phyloP scores from a whole-genome alignment of 768 basidiomycete species.

The Tricholoma bakamatsutake region DNA sequence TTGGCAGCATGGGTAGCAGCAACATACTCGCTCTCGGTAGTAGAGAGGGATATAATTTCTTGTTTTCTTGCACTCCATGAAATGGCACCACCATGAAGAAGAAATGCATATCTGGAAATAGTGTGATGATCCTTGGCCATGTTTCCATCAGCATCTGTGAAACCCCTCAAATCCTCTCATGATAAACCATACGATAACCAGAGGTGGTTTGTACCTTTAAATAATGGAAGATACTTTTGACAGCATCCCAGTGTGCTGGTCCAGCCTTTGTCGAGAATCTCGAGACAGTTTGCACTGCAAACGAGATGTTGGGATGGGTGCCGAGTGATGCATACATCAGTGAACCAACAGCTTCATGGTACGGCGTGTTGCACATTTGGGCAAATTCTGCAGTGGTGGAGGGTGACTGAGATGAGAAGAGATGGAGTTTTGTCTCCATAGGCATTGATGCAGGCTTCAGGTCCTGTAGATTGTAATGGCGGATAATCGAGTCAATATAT shows the following conservation, averaged over 20 bases:
- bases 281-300: too few species aligned
- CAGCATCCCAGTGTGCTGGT: slow-evolving; percentile 1
- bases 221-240: neutral
- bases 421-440: slow-evolving; percentile 13
- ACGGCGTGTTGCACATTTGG: too few species aligned
- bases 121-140: slow-evolving; percentile 20
- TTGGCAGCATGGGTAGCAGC: too few species aligned
- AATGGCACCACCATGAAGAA: slow-evolving; percentile 23
- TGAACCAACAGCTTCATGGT: too few species aligned
- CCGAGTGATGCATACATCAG: too few species aligned
- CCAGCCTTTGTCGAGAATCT: neutral
- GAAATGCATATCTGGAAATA: slow-evolving; percentile 27
- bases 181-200: slow-evolving; percentile 17
- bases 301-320: too few species aligned
- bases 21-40: too few species aligned
- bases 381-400: too few species aligned
- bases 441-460: slow-evolving; percentile 3
- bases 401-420: too few species aligned
- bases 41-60: slow-evolving; percentile 12
- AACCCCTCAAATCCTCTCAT: slow-evolving; percentile 6
- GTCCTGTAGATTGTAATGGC: too few species aligned
- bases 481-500: too few species aligned
- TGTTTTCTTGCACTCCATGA: slow-evolving; percentile 30
- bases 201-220: slow-evolving; percentile 13
- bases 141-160: too few species aligned